Evolutionary conservation across 495 filamentous ascomycete genomes (phyloP), one percentile per base, ranked within the genome.

Genomic region (Penicillium egyptiacum): DNA sequence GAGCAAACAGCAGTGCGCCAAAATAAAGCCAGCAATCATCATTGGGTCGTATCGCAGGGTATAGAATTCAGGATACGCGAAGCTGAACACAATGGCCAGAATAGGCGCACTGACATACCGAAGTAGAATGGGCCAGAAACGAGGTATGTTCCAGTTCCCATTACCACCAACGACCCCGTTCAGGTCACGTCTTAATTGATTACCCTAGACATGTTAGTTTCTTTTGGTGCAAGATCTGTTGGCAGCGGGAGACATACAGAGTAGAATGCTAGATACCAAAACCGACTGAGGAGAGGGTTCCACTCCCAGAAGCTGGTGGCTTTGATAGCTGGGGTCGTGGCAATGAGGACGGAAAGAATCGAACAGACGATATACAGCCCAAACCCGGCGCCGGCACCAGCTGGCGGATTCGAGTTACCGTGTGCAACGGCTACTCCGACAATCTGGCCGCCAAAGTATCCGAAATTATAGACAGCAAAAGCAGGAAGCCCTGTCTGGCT

Each of bases 61-160:
- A 33, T 71, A 61, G 45, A 77, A 75, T 37, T 71, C 65, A 1
- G 70, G 70, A 52, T 74, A 77, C 19, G 73, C 66, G 54, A 77
- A 75, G 47, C 67, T 71, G 55, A 74, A 75, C 31, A 77, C 68
- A 22, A 76, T 76, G 28, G 63, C 65, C 5, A 76, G 61, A 43
- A 72, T 63, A 4, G 71, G 74, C 8, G 64, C 72, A 51, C 67
- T 67, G 49, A 75, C 50, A 57, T 77, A 77, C 16, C 73, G 73
- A 11, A 75, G 59, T 5, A 73, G 53, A 5, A 66, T 30, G 4
- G 68, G 61, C 62, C 66, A 65, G 59, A 74, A 67, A 23, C 20
- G 44, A 42, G 72, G 73, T 26, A 77, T 76, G 2, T 61, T 65
- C 74, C 72, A 75, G 51, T 76, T 76, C 11, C 63, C 62, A 53